Conservation (phyloP, 2,329 filamentous ascomycete genomes). For the Plenodomus tracheiphilus region DNA sequence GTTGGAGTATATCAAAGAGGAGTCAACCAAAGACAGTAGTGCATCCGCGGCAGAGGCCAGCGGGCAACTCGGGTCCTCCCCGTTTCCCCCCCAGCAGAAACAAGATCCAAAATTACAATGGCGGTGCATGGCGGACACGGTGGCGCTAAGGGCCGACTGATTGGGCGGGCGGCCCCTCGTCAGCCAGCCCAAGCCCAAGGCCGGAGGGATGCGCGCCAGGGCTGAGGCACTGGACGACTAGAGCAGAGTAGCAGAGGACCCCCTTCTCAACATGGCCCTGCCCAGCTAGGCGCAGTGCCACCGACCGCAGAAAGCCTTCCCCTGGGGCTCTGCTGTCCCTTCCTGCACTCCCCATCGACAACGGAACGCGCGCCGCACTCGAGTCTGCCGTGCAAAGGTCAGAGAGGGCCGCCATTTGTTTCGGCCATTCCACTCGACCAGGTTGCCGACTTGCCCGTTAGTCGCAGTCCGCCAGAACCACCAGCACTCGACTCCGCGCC, state of each 20-base stretch:
- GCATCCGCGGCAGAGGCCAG: slow-evolving; percentile 7
- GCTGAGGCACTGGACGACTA: slow-evolving; percentile 4
- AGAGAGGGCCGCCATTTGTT: too few species aligned
- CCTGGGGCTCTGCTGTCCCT: background rate
- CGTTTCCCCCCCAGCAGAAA: too few species aligned
- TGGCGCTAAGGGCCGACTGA: slow-evolving; percentile 2
- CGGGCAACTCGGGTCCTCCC: too few species aligned
- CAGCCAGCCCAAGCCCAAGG: background rate
- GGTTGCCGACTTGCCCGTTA: background rate
- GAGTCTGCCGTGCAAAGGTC: too few species aligned
- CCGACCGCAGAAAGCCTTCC: background rate
- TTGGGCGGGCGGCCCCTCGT: slow-evolving; percentile 2
- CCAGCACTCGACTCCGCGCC: background rate
- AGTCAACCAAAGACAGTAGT: too few species aligned
- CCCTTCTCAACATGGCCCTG: background rate
- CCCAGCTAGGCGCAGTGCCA: background rate
- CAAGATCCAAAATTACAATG: slow-evolving; percentile 8
- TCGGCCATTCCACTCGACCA: too few species aligned
- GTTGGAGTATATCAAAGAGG: too few species aligned
- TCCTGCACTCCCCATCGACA: too few species aligned
- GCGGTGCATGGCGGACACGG: slow-evolving; percentile 2
- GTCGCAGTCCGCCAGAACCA: too few species aligned
- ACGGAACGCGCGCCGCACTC: too few species aligned
- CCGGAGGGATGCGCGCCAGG: background rate
- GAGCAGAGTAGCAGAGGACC: too few species aligned